These are phyloP conservation scores for Wilhelminamyces savonicus DNA, from an alignment of 805 yeast genomes.

Conservation along the genomic window DNA sequence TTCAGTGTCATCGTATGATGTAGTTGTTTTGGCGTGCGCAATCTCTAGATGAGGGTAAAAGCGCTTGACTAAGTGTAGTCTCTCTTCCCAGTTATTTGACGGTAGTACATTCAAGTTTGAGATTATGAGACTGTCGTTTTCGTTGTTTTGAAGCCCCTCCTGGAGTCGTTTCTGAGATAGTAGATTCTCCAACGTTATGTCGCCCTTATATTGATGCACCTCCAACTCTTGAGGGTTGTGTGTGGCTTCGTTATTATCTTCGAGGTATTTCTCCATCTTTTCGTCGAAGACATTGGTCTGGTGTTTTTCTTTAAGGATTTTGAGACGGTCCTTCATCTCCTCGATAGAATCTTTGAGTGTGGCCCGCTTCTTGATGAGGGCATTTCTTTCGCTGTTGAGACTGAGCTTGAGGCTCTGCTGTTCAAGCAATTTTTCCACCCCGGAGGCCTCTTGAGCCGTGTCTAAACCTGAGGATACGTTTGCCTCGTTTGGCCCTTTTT, in stretches of 20 bases:
- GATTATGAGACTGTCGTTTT: no score
- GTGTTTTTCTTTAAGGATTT: constrained; percentile 7
- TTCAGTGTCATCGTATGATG: background rate
- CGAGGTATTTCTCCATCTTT: constrained; percentile 13
- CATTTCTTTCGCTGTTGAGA: constrained; percentile 9
- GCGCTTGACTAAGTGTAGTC: background rate
- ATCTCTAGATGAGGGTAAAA: background rate
- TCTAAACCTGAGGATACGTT: no score
- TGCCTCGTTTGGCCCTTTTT: no score
- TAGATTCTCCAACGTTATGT: no score
- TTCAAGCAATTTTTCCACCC: constrained; percentile 6
- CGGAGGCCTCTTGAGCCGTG: constrained; percentile 1
- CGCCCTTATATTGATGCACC: no score
- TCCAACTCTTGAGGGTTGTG: no score
- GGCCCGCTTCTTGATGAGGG: constrained; percentile 13
- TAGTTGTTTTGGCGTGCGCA: background rate
- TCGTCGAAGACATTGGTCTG: constrained; percentile 6
- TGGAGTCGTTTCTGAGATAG: no score
- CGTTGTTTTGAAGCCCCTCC: no score
- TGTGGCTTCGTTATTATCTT: constrained; percentile 13
- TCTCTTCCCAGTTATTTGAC: background rate
- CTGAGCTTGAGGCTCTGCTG: constrained; percentile 10
- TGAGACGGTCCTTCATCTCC: constrained; percentile 7
- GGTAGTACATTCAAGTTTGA: background rate
- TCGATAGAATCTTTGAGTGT: constrained; percentile 10